A percentile compares a stretch with the other conserved stretches of the same genome.
Evolutionary conservation across 176 grass and related monocot genomes (phyloP).

Genomic region (Puccinellia tenuiflora): DNA sequence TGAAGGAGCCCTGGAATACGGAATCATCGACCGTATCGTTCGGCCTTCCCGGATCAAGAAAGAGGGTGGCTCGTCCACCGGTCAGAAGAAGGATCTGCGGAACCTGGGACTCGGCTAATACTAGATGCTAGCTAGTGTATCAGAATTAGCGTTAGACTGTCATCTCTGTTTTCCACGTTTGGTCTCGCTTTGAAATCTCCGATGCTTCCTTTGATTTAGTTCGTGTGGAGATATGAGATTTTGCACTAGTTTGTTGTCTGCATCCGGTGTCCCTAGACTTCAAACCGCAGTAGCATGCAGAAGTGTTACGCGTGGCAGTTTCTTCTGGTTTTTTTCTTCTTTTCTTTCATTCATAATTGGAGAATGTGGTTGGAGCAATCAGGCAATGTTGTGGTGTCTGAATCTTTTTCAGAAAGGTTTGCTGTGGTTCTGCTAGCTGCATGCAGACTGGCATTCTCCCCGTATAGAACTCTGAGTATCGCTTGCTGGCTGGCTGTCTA

Average conservation of each 20-base stretch:
- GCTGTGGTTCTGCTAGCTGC: background rate
- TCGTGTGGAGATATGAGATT: background rate
- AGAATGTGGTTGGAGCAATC: background rate
- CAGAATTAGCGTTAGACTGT: background rate
- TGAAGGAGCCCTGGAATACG: slow-evolving; percentile 82
- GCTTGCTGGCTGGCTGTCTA: background rate
- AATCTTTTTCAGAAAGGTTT: background rate
- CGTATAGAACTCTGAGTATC: background rate
- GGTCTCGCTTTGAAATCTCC: background rate
- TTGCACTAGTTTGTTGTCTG: background rate
- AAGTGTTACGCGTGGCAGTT: background rate
- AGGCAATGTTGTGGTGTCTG: background rate
- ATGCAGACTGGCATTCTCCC: background rate
- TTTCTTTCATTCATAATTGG: background rate
- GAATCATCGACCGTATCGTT: slow-evolving; percentile 66
- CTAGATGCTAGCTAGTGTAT: background rate
- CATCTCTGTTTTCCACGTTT: background rate
- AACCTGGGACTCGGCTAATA: slow-evolving; percentile 44
- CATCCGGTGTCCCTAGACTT: background rate
- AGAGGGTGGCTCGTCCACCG: slow-evolving; percentile 20
- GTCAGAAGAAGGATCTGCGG: slow-evolving; percentile 28
- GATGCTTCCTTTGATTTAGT: background rate
- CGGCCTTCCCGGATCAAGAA: slow-evolving; percentile 50
- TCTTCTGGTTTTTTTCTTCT: background rate
- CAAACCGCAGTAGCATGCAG: background rate